Evolutionary conservation across 805 yeast species (phyloP), one percentile per base, ranked within the genome.

Genomic region (Candida yuanshanica): DNA sequence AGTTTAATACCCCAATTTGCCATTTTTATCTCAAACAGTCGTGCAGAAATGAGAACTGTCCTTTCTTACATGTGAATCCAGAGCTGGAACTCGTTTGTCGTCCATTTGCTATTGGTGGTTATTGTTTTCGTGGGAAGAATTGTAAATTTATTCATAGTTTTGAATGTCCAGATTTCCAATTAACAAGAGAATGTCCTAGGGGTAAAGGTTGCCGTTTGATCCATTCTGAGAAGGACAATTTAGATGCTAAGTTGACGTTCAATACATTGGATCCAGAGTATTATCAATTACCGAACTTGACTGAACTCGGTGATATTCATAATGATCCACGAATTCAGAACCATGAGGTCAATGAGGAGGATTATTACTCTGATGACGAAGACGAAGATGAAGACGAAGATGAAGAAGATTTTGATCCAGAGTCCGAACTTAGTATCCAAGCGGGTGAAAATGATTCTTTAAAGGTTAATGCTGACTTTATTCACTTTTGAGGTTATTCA

Each of bases 121-220:
- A 74, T 63, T 86, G 95, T 59, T 72, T 65, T 23, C 58, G 74
- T 20, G 95, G 93, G 0, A 53, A 61, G 20, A 47, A 52, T 23
- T 85, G 95, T 54, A 67, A 72, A 6, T 70, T 73, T 35, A 59
- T 71, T 26, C 95, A 85, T 54, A 59, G 63, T 13, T 72, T 66
- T 49, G 75, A 75, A 43, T 85, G 95, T 60, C 91, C 95, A 0
- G 91, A 84, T 52, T 74, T 70, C 49, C 81, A 75, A 47, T 79
- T 76, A 45, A 65, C 65, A n/a, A 83, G 81, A 11, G 52, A 49
- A 24, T 85, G 95, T 57, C 68, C 77, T 2, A 60, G 76, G 39
- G 76, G 75, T 1, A 61, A 56, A 20, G 53, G 59, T 17, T 84
- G 91, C 55, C 58, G 61, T n/a, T 62, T 84, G 35, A 54, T 55